Evolutionary conservation across 2,329 filamentous ascomycete species (phyloP).

Genomic region (Trichothecium sympodiale): DNA sequence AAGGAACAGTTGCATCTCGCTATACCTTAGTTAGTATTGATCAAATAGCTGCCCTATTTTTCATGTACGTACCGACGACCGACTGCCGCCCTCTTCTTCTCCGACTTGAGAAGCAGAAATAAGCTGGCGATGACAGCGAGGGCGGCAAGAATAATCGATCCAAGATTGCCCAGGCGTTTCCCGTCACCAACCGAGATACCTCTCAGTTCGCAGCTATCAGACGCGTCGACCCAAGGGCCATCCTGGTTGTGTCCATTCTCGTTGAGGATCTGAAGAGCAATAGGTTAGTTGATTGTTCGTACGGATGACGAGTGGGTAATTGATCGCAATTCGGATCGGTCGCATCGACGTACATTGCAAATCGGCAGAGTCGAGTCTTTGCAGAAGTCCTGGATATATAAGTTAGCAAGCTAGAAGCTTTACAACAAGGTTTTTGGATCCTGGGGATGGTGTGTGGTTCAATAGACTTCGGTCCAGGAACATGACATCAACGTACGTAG

Average conservation of each 20-base stretch:
- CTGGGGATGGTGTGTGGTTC: neutral
- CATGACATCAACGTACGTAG: constrained; percentile 28
- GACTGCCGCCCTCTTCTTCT: constrained; percentile 86
- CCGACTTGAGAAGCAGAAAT: constrained; percentile 67
- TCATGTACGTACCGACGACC: constrained; percentile 61
- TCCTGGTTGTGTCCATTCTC: constrained; percentile 42
- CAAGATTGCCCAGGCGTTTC: constrained; percentile 69
- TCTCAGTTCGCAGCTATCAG: constrained; percentile 57
- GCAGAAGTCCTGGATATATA: constrained; percentile 57
- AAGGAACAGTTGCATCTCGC: constrained; percentile 95
- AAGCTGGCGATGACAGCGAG: constrained; percentile 59
- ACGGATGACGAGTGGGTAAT: constrained; percentile 1
- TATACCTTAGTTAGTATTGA: constrained; percentile 22
- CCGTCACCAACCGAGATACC: constrained; percentile 63
- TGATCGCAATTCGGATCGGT: neutral
- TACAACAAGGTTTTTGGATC: neutral
- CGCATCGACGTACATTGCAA: constrained; percentile 59
- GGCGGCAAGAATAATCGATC: constrained; percentile 77
- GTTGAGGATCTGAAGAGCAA: constrained; percentile 48
- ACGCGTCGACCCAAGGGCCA: constrained; percentile 31
- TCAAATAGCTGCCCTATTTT: neutral
- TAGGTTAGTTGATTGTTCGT: neutral
- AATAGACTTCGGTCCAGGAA: constrained; percentile 9
- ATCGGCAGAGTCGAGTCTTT: constrained; percentile 72
- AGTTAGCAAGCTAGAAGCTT: constrained; percentile 10